Evolutionary conservation across 148 eudicot genomes (phyloP).

Genomic region (Heliosperma pusillum): DNA sequence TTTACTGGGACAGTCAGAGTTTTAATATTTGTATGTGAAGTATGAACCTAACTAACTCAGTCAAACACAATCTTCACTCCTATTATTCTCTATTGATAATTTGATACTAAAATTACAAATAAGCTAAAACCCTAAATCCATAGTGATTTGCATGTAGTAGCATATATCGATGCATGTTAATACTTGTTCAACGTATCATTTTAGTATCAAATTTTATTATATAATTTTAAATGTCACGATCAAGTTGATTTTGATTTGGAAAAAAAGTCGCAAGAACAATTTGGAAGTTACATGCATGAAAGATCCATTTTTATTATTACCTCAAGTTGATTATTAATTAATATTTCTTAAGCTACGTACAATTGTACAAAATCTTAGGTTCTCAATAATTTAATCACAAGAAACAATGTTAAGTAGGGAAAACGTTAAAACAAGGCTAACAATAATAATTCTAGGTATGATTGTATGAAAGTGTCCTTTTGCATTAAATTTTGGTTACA

Average conservation of each 20-base stretch:
- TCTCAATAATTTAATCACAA: slow-evolving; percentile 21
- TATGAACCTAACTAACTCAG: too few species aligned
- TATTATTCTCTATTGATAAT: too few species aligned
- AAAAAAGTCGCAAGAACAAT: slow-evolving; percentile 16
- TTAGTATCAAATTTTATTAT: slow-evolving; percentile 13
- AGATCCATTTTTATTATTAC: slow-evolving; percentile 21
- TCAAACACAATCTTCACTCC: too few species aligned
- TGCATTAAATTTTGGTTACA: not conserved
- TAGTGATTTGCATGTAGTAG: not conserved
- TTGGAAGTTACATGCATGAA: slow-evolving; percentile 11
- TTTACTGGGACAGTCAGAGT: too few species aligned
- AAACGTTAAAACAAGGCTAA: not conserved
- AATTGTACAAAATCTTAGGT: slow-evolving; percentile 23
- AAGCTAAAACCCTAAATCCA: not conserved
- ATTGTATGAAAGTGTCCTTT: not conserved
- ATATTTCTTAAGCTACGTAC: slow-evolving; percentile 6
- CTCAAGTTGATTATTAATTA: slow-evolving; percentile 6
- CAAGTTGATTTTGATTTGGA: slow-evolving; percentile 19
- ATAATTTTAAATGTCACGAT: slow-evolving; percentile 27
- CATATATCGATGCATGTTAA: too few species aligned
- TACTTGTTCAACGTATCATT: slow-evolving; percentile 1
- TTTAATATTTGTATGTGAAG: too few species aligned
- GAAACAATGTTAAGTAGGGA: not conserved
- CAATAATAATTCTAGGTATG: too few species aligned
- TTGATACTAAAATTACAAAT: too few species aligned